A percentile compares a stretch with the other conserved stretches of the same genome.
phyloP scores from a whole-genome alignment of 2,329 filamentous ascomycete species.

The Lachnellula cervina region DNA sequence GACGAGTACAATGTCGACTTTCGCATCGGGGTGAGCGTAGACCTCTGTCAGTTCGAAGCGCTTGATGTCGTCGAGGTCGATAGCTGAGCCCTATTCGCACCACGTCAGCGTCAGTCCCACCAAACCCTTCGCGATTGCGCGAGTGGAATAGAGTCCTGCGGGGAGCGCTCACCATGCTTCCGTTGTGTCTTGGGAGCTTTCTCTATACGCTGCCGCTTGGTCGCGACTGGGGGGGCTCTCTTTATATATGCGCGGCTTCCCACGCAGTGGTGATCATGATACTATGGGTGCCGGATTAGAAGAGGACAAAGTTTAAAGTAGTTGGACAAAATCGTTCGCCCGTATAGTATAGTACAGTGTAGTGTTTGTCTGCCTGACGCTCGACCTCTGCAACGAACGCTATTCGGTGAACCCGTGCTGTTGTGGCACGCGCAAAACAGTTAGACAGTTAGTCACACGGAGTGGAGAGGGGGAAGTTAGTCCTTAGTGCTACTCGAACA shows the following conservation, averaged over 20 bases:
- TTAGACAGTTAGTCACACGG: constrained; percentile 27
- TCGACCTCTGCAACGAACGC: background rate
- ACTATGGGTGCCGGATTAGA: background rate
- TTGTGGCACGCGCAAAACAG: constrained; percentile 23
- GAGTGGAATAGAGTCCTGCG: background rate
- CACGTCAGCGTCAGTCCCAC: constrained; percentile 2
- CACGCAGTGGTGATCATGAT: background rate
- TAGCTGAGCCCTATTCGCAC: constrained; percentile 41
- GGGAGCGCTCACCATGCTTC: constrained; percentile 20
- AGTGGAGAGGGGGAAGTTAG: background rate
- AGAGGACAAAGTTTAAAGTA: background rate
- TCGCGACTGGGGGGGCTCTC: background rate
- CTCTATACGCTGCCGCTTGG: background rate
- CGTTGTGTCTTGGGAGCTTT: constrained; percentile 6
- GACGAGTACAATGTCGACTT: constrained; percentile 63
- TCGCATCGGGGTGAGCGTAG: constrained; percentile 54
- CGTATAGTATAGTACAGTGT: background rate
- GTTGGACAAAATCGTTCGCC: background rate
- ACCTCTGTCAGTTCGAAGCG: constrained; percentile 57
- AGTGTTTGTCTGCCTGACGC: constrained; percentile 12
- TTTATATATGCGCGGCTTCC: background rate
- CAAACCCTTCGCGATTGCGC: background rate
- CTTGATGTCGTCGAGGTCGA: constrained; percentile 40
- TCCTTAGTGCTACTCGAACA: constrained; percentile 15
- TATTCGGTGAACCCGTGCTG: constrained; percentile 8